phyloP scores from a whole-genome alignment of 2,329 filamentous ascomycete species.

The Grosmannia huntii region DNA sequence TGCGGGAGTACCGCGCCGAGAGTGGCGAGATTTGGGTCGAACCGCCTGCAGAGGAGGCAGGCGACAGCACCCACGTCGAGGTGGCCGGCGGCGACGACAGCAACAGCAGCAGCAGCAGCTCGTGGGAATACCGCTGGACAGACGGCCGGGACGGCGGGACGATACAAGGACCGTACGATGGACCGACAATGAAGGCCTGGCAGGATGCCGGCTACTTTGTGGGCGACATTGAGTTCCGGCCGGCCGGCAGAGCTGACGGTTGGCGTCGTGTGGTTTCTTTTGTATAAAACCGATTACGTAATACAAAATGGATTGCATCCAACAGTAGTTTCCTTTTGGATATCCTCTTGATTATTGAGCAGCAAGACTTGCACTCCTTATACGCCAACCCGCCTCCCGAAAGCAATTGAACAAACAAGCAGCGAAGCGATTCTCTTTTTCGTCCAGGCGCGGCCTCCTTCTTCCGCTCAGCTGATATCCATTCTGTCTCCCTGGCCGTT shows the following conservation, averaged over 20 bases:
- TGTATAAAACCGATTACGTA: slow-evolving; percentile 2
- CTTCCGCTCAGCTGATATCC: slow-evolving; percentile 15
- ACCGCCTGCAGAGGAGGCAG: slow-evolving; percentile 17
- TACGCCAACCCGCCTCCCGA: not conserved
- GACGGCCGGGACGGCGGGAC: slow-evolving; percentile 71
- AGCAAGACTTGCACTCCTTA: not conserved
- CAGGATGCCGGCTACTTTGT: slow-evolving; percentile 85
- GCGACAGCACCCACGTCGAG: slow-evolving; percentile 5
- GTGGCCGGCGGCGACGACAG: not conserved
- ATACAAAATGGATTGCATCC: not conserved
- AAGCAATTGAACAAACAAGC: not conserved
- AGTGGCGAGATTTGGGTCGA: slow-evolving; percentile 74
- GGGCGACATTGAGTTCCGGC: slow-evolving; percentile 71
- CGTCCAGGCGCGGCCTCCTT: not conserved
- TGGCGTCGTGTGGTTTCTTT: slow-evolving; percentile 37
- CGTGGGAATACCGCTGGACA: slow-evolving; percentile 91
- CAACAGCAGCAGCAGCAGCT: slow-evolving; percentile 16
- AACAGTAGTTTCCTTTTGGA: not conserved
- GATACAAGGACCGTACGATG: slow-evolving; percentile 79
- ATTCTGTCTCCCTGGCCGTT: slow-evolving; percentile 36
- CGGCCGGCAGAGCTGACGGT: slow-evolving; percentile 36
- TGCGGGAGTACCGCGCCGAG: slow-evolving; percentile 72
- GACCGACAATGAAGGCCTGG: slow-evolving; percentile 79
- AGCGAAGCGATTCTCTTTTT: not conserved
- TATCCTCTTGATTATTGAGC: not conserved